Base-by-base conservation (phyloP, 495 filamentous ascomycete species). In the Penicillium tannophilum region DNA sequence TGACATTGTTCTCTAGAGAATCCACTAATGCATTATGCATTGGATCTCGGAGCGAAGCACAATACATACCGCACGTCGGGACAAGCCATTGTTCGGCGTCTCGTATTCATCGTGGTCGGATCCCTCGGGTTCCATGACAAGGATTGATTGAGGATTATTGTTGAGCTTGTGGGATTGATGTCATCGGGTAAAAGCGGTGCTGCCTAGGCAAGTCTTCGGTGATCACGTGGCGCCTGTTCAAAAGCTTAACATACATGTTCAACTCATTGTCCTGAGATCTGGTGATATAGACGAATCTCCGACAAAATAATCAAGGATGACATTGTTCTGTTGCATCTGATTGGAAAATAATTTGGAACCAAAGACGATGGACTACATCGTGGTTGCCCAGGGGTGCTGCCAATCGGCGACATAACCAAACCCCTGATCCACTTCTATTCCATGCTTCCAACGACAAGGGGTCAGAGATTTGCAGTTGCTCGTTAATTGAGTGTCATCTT, bases 61-160 rank as follows among this genome's bases (percentile, higher is more conserved):
- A 30, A 58, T 47, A 72, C 74, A 61, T 65, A 80, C 68, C 31
- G 67, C 72, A 52, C 69, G 70, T 66, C 66, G 64, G 52, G 58
- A 54, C 36, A 72, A 26, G 17, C 41, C 36, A 31, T 56, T 41
- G 46, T 16, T 57, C 47, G 59, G 33, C 33, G 56, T 54, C 43
- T 70, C 69, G 36, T 52, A 65, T 39, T 61, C 35, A 19, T 69
- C 73, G 52, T 59, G 70, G 19, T 76, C 73, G 56, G 75, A 67
- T 24, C 64, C 71, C 58, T 68, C 74, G 62, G 67, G 46, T 10
- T 76, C 76, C 76, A 78, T 76, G 31, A 17, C 17, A 20, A 36
- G 20, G 8, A 12, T 44, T 30, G 8, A 8, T 33, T 4, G 28
- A 30, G 14, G 16, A 41, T 41, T 3, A 6, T 41, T 41, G 39